phyloP scores from a whole-genome alignment of 2,329 filamentous ascomycete species.

The Penicillium sclerotiorum region DNA sequence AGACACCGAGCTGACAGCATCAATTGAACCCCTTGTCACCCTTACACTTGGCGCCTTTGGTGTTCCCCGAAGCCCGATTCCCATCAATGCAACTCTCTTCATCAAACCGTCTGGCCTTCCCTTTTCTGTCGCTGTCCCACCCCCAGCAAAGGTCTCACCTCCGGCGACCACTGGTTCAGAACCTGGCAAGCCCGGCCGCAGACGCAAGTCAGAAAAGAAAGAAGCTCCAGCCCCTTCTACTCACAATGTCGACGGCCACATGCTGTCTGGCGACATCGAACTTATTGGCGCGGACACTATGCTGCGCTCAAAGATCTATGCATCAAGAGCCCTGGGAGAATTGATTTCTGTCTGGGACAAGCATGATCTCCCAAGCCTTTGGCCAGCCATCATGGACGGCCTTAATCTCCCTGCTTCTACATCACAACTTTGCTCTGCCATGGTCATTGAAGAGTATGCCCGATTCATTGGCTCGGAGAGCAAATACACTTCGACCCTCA shows the following conservation, averaged over 20 bases:
- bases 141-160: constrained; percentile 46
- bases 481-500: constrained; percentile 44
- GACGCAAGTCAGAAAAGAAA: constrained; percentile 81
- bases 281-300: constrained; percentile 87
- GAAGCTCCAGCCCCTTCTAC: constrained; percentile 70
- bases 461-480: constrained; percentile 49
- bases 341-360: constrained; percentile 77
- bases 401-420: constrained; percentile 77
- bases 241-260: constrained; percentile 96
- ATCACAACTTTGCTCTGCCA: constrained; percentile 79
- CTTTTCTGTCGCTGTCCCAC: constrained; percentile 59
- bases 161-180: constrained; percentile 58
- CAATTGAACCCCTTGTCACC: constrained; percentile 79
- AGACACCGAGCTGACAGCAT: constrained; percentile 70
- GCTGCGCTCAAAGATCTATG: constrained; percentile 84
- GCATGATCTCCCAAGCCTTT: constrained; percentile 52
- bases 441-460: constrained; percentile 87
- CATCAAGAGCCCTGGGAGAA: constrained; percentile 81
- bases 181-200: constrained; percentile 64
- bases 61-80: constrained; percentile 83
- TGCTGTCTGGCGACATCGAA: constrained; percentile 96
- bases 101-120: constrained; percentile 89
- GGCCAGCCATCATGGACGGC: constrained; percentile 69
- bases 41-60: constrained; percentile 89
- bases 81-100: constrained; percentile 88